phyloP scores from a whole-genome alignment of 306 rosid species.

The Clitoria ternatea region DNA sequence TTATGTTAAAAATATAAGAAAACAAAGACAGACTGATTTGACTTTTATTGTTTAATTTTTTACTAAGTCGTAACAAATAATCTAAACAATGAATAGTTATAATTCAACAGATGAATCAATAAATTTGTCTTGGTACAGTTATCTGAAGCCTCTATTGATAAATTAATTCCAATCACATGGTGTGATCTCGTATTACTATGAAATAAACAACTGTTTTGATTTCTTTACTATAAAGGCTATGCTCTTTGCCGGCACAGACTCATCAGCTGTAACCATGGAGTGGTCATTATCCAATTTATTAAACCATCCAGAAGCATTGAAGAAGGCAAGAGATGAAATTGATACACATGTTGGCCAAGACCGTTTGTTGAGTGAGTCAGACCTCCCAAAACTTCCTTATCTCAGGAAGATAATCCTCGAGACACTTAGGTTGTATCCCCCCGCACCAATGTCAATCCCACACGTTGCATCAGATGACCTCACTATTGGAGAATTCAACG shows the following conservation, averaged over 20 bases:
- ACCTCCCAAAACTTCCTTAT: constrained; percentile 1
- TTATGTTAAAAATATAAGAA: no score
- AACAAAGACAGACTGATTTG: no score
- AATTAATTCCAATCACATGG: not conserved
- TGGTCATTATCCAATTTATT: constrained; percentile 7
- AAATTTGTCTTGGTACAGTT: no score
- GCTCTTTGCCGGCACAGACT: constrained; percentile 12
- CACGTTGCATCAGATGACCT: constrained; percentile 4
- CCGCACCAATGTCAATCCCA: constrained; percentile 5
- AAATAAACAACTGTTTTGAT: no score
- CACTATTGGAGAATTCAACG: not conserved
- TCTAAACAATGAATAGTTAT: not conserved
- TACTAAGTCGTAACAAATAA: not conserved
- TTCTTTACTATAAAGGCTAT: no score
- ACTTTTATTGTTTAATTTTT: not conserved
- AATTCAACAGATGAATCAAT: not conserved
- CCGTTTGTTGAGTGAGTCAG: not conserved
- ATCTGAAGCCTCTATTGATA: not conserved
- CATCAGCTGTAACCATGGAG: not conserved
- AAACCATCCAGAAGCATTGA: not conserved
- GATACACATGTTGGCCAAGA: not conserved
- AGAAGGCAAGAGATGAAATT: constrained; percentile 14
- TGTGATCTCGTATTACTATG: no score
- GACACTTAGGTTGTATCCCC: not conserved
- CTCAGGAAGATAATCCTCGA: not conserved